These are phyloP conservation scores for Pistacia atlantica DNA, from an alignment of 345 rosid species.

Conservation along the genomic window DNA sequence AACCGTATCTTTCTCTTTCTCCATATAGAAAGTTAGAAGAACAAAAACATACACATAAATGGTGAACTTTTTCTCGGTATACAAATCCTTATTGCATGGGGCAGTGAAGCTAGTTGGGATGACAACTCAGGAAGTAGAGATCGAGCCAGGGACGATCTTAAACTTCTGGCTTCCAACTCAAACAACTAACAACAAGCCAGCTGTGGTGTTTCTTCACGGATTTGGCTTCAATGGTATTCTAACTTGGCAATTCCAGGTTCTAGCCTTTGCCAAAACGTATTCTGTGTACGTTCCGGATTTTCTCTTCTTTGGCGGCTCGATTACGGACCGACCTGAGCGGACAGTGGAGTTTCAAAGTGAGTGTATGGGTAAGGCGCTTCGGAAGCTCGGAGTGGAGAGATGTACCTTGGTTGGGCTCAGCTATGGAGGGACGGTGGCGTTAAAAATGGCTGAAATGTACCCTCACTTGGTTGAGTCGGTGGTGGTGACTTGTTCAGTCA, in stretches of 20 bases:
- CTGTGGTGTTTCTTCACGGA: conserved; percentile 48
- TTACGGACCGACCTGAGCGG: conserved; percentile 29
- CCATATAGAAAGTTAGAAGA: too few species aligned
- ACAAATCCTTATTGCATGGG: conserved; percentile 17
- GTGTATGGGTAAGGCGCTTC: conserved; percentile 38
- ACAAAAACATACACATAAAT: neutral
- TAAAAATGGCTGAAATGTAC: conserved; percentile 41
- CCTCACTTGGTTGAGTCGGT: conserved; percentile 45
- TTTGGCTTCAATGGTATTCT: conserved; percentile 35
- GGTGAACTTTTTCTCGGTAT: conserved; percentile 25
- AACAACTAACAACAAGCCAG: conserved; percentile 15
- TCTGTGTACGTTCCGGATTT: conserved; percentile 50
- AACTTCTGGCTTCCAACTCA: conserved; percentile 42
- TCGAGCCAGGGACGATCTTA: conserved; percentile 39
- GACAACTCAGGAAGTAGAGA: conserved; percentile 24
- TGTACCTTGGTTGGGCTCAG: conserved; percentile 47
- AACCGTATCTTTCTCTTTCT: too few species aligned
- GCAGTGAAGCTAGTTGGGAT: conserved; percentile 31
- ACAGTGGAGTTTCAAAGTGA: conserved; percentile 46
- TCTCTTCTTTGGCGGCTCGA: conserved; percentile 48
- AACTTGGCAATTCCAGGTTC: conserved; percentile 48
- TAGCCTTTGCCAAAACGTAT: conserved; percentile 31
- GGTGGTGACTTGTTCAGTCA: conserved; percentile 33
- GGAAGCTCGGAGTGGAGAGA: conserved; percentile 38
- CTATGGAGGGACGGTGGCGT: conserved; percentile 47